phyloP scores from a whole-genome alignment of 2,329 filamentous ascomycete species.

The Lasiodiplodia gonubiensis region DNA sequence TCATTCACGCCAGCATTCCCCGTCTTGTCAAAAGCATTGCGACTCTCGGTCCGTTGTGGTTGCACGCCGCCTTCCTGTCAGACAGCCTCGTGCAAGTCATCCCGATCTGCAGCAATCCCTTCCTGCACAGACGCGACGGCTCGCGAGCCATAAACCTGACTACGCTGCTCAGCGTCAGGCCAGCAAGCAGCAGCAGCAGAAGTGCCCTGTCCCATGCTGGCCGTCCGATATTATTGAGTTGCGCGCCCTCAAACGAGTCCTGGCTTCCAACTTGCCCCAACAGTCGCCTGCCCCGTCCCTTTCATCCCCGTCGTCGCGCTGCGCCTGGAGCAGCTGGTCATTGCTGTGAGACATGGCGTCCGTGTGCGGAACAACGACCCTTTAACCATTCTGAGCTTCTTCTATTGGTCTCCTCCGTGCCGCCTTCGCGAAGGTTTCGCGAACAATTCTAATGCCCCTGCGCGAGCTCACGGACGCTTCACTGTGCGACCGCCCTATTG shows the following conservation, averaged over 20 bases:
- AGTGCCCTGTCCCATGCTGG: slow-evolving; percentile 13
- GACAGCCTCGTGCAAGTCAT: slow-evolving; percentile 28
- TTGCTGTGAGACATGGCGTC: slow-evolving; percentile 23
- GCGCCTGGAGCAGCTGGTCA: slow-evolving; percentile 18
- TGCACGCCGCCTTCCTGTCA: slow-evolving; percentile 2
- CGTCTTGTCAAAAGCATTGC: slow-evolving; percentile 17
- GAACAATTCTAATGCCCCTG: slow-evolving; percentile 19
- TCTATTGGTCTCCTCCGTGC: slow-evolving; percentile 10
- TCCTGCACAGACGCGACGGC: slow-evolving; percentile 25
- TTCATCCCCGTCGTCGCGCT: slow-evolving; percentile 20
- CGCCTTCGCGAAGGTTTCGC: slow-evolving; percentile 24
- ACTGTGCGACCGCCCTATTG: slow-evolving; percentile 7
- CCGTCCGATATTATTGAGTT: slow-evolving; percentile 22
- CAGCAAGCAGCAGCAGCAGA: neutral
- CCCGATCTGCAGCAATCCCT: slow-evolving; percentile 26
- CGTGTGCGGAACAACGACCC: slow-evolving; percentile 14
- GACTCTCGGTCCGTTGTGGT: slow-evolving; percentile 7
- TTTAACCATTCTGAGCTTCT: slow-evolving; percentile 3
- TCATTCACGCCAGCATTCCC: slow-evolving; percentile 20
- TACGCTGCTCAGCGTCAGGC: neutral
- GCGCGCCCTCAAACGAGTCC: slow-evolving; percentile 23
- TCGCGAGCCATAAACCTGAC: slow-evolving; percentile 5
- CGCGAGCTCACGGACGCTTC: slow-evolving; percentile 10
- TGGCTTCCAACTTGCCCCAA: slow-evolving; percentile 24
- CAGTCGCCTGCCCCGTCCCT: slow-evolving; percentile 14